Evolutionary conservation across 1,139 yeast genomes (phyloP).

Genomic region (Candida sanyaensis): DNA sequence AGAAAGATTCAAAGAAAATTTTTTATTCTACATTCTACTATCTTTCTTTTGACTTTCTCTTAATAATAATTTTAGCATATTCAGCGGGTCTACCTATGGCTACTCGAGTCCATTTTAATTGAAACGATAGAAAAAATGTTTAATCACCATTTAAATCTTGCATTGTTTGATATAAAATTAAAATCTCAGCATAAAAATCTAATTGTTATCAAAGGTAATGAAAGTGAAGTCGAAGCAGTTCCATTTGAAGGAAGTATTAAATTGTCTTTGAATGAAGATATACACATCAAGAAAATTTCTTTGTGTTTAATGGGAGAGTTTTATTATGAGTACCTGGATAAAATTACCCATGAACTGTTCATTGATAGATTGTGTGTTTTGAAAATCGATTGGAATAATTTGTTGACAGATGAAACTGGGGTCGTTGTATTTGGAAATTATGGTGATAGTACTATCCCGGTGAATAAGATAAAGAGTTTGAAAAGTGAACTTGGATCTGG

Average conservation of each 20-base stretch:
- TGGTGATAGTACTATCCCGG: constrained; percentile 32
- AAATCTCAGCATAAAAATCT: constrained; percentile 56
- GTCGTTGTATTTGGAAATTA: constrained; percentile 42
- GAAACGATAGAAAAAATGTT: constrained; percentile 19
- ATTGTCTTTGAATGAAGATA: constrained; percentile 52
- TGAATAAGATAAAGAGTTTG: constrained; percentile 15
- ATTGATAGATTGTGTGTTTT: constrained; percentile 51
- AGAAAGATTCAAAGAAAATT: no score
- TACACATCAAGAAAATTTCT: constrained; percentile 48
- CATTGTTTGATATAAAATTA: constrained; percentile 39
- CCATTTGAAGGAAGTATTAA: constrained; percentile 59
- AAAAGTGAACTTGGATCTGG: constrained; percentile 6
- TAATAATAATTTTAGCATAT: neutral
- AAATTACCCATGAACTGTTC: constrained; percentile 43
- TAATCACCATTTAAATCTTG: constrained; percentile 23
- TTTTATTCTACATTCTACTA: no score
- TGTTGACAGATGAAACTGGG: constrained; percentile 52
- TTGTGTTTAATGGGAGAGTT: constrained; percentile 55
- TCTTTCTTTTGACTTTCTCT: no score
- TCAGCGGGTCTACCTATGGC: neutral
- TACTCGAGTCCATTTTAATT: neutral
- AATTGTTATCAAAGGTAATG: constrained; percentile 56
- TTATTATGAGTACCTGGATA: constrained; percentile 54
- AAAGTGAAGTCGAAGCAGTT: constrained; percentile 55
- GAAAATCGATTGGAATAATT: constrained; percentile 61